Percentiles rank a stretch among this genome's conserved stretches.
Evolutionary conservation across 257 asterid species (phyloP).

Genomic region (Lithospermum erythrorhizon): DNA sequence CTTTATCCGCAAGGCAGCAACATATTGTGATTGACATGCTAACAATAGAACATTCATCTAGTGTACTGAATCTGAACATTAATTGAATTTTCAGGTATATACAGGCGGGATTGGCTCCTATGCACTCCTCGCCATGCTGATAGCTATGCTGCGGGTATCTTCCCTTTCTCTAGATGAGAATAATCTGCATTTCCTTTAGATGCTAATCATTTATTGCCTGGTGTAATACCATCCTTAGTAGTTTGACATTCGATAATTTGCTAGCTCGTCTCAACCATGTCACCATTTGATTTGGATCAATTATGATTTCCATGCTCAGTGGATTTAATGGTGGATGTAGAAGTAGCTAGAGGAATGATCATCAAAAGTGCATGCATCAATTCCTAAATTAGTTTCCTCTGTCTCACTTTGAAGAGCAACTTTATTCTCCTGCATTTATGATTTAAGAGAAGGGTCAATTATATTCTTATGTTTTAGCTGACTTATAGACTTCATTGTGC

Average conservation of each 20-base stretch:
- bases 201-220: neutral
- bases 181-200: neutral
- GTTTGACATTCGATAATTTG: no score
- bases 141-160: conserved; percentile 84
- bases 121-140: conserved; percentile 91
- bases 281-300: no score
- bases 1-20: conserved; percentile 2
- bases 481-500: conserved; percentile 15
- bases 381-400: no score
- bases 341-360: no score
- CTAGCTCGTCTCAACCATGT: no score
- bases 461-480: conserved; percentile 4
- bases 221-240: no score
- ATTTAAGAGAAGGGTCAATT: neutral
- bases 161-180: neutral
- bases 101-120: conserved; percentile 98
- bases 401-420: no score
- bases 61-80: conserved; percentile 14
- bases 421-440: neutral
- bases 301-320: no score
- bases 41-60: neutral
- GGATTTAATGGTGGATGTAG: no score
- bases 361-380: no score
- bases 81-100: conserved; percentile 52
- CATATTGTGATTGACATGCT: neutral